phyloP scores from a whole-genome alignment of 495 filamentous ascomycete genomes.

The Corynascus novoguineensis region DNA sequence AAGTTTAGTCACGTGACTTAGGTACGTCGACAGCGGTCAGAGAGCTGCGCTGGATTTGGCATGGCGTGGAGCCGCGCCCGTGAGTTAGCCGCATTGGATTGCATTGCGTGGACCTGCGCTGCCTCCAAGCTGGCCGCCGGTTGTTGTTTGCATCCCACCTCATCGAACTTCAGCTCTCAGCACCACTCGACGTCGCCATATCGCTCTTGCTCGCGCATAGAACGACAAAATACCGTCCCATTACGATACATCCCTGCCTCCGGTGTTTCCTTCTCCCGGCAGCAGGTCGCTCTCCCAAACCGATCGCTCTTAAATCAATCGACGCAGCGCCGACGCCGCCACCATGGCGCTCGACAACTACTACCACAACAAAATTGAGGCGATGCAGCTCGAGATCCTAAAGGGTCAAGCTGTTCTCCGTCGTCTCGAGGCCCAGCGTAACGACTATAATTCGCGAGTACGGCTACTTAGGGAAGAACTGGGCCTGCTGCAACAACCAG shows the following conservation, averaged over 20 bases:
- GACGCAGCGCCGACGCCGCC: slow-evolving; percentile 31
- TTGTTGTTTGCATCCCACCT: slow-evolving; percentile 2
- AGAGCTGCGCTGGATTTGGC: slow-evolving; percentile 11
- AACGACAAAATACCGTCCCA: neutral
- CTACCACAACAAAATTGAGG: slow-evolving; percentile 99
- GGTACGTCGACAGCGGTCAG: no score
- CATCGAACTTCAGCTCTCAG: slow-evolving; percentile 3
- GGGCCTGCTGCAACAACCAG: slow-evolving; percentile 91
- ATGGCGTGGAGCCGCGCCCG: neutral
- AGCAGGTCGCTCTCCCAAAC: neutral
- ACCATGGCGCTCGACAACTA: slow-evolving; percentile 98
- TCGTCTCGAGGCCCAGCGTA: slow-evolving; percentile 93
- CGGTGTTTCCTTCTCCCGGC: neutral
- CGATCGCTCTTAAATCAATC: neutral
- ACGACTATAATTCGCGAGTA: slow-evolving; percentile 98
- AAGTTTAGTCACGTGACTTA: no score
- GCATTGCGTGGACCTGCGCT: slow-evolving; percentile 35
- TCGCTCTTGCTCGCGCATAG: neutral
- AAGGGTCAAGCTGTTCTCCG: slow-evolving; percentile 93
- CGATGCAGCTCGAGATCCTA: slow-evolving; percentile 99
- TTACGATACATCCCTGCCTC: no score
- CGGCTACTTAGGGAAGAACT: slow-evolving; percentile 93
- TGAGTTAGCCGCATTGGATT: no score
- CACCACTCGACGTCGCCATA: slow-evolving; percentile 2
- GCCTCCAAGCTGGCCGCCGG: slow-evolving; percentile 19